Evolutionary conservation across 2,329 filamentous ascomycete genomes (phyloP).

Genomic region (Curvularia eragrostidis): DNA sequence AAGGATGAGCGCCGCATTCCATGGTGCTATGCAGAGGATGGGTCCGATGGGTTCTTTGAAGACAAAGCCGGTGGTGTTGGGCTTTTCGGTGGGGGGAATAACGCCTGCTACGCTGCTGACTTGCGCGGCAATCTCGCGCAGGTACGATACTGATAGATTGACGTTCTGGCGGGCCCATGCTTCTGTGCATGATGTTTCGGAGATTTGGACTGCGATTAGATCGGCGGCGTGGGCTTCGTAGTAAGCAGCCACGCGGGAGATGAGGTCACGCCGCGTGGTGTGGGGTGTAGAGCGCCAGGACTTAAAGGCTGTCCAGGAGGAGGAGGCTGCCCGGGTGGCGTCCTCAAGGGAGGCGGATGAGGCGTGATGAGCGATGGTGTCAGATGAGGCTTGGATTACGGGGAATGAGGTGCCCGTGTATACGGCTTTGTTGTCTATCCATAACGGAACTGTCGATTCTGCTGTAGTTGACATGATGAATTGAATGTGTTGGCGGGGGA

Average conservation of each 20-base stretch:
- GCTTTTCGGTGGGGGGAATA: slow-evolving; percentile 37
- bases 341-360: slow-evolving; percentile 62
- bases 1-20: slow-evolving; percentile 58
- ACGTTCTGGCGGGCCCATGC: slow-evolving; percentile 47
- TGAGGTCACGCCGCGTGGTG: slow-evolving; percentile 67
- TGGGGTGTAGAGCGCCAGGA: slow-evolving; percentile 71
- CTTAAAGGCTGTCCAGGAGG: slow-evolving; percentile 69
- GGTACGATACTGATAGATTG: slow-evolving; percentile 44
- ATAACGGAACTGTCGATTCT: slow-evolving; percentile 46
- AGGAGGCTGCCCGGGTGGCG: slow-evolving; percentile 61
- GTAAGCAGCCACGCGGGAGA: slow-evolving; percentile 70
- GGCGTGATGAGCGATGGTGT: slow-evolving; percentile 60
- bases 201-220: slow-evolving; percentile 63
- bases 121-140: slow-evolving; percentile 56
- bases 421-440: slow-evolving; percentile 54
- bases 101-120: slow-evolving; percentile 25
- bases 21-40: slow-evolving; percentile 28
- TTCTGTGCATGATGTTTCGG: slow-evolving; percentile 61
- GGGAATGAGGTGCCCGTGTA: slow-evolving; percentile 52
- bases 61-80: slow-evolving; percentile 37
- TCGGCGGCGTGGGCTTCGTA: slow-evolving; percentile 65
- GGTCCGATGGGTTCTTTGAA: slow-evolving; percentile 42
- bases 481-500: neutral
- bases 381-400: slow-evolving; percentile 61
- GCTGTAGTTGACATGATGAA: neutral